Conservation (phyloP, 129 eudicot genomes). For the carrot (Daucus carota) region DNA sequence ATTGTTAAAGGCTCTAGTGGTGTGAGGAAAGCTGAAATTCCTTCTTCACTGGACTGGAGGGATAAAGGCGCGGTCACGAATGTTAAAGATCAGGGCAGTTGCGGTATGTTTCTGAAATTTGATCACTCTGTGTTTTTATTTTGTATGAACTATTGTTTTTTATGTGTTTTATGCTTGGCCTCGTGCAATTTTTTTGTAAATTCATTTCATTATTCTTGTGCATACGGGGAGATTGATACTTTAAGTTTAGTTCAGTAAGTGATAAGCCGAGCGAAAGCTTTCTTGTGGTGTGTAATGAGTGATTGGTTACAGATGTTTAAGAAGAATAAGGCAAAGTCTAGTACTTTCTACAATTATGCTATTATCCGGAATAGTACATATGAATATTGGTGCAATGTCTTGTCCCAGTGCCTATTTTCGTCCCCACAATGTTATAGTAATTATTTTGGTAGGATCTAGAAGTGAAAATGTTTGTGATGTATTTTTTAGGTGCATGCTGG, state of each 20-base stretch:
- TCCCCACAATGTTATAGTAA: not conserved
- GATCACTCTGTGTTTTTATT: not conserved
- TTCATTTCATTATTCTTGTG: no score
- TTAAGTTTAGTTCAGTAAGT: not conserved
- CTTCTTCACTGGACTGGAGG: conserved; percentile 78
- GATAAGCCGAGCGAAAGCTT: not conserved
- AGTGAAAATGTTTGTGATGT: not conserved
- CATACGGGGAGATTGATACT: not conserved
- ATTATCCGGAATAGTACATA: no score
- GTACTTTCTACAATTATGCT: no score
- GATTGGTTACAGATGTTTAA: not conserved
- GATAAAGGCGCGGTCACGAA: conserved; percentile 72
- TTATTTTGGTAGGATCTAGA: not conserved
- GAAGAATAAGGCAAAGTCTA: not conserved
- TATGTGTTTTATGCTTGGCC: not conserved
- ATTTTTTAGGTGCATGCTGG: conserved; percentile 87
- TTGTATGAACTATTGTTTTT: not conserved
- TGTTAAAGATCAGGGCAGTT: conserved; percentile 89
- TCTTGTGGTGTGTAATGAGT: not conserved
- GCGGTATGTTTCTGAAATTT: conserved; percentile 53
- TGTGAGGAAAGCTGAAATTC: conserved; percentile 24
- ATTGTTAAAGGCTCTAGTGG: conserved; percentile 5
- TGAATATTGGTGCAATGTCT: not conserved
- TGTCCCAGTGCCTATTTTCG: not conserved
- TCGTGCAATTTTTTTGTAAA: not conserved